Base-by-base conservation (phyloP, 163 green algal genomes). In the Chlorella variabilis region DNA sequence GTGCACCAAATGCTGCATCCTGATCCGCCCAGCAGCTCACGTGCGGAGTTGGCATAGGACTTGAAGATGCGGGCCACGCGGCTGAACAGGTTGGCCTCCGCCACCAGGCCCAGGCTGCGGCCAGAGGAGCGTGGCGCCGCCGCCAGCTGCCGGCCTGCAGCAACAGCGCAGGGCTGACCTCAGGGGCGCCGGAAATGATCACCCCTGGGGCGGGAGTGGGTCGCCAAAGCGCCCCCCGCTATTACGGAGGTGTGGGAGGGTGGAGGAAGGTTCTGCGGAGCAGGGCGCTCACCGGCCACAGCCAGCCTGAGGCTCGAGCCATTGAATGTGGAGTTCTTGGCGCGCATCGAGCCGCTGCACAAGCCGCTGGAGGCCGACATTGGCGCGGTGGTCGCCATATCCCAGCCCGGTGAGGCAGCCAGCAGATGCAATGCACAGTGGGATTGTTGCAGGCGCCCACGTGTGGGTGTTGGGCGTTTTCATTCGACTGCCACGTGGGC, bases 11-110 rank as follows among this genome's bases (percentile, higher is more conserved):
- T n/a, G n/a, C n/a, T n/a, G n/a, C n/a, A n/a, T n/a, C n/a, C n/a
- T n/a, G n/a, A n/a, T n/a, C n/a, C n/a, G n/a, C 66, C 6, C 65
- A 73, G 34, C n/a, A 63, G 45, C 69, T 68, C 31, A 97, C 93
- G 91, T 56, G 96, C 62, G 18, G 95, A 90, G 67, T 97, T 98
- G 48, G 93, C 93, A 83, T 97, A 99, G 1, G 92, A 97, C 81
- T 93, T 90, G 73, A 97, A 83, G 21, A 98, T 92, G 33, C 96
- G 87, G 0, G 89, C 85, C 2, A 97, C 86, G 0, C 96, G 84
- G 25, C 89, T 82, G 84, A 98, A 98, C 20, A 98, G 81, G 82
- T 98, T 98, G 18, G 92, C 93, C 78, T 97, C 85, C 18, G 93
- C 88, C 63, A 71, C 48, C 11, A 69, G 8, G 54, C 65, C 38